A percentile compares a stretch with the other conserved stretches of the same genome.
Evolutionary conservation across 1,284 basidiomycete species (phyloP).

Genomic region (Malassezia nana): DNA sequence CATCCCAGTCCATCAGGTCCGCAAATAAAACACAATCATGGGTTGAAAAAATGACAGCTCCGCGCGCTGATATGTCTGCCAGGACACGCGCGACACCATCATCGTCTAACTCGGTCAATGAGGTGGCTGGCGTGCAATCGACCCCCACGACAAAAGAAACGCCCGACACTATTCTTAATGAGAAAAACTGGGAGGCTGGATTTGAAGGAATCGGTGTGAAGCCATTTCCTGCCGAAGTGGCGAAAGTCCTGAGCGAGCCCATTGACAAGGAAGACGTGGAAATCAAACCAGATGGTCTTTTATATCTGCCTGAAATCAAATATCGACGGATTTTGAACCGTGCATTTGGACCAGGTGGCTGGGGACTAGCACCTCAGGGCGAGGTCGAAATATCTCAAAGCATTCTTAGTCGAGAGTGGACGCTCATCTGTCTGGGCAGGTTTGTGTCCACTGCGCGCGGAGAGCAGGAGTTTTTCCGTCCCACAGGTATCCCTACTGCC

Average conservation of each 20-base stretch:
- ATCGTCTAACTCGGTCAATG: neutral
- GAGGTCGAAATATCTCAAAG: constrained; percentile 67
- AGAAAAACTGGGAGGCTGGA: constrained; percentile 67
- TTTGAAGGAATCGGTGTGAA: constrained; percentile 70
- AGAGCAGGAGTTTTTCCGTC: constrained; percentile 94
- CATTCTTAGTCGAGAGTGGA: constrained; percentile 87
- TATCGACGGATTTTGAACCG: constrained; percentile 87
- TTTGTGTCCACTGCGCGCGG: constrained; percentile 83
- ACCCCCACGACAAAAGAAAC: neutral
- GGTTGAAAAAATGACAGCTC: neutral
- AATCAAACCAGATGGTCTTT: constrained; percentile 86
- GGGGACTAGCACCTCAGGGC: constrained; percentile 87
- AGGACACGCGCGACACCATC: neutral
- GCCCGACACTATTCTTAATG: neutral
- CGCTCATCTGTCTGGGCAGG: constrained; percentile 83
- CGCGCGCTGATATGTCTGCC: neutral
- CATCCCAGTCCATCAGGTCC: neutral
- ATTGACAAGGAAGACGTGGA: constrained; percentile 72
- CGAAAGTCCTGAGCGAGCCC: constrained; percentile 65
- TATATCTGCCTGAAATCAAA: constrained; percentile 96
- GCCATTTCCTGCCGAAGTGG: constrained; percentile 68
- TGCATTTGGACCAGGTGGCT: constrained; percentile 91
- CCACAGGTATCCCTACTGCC: constrained; percentile 79
- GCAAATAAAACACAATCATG: neutral
- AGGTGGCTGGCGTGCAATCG: neutral